Percentiles rank a stretch among this genome's conserved stretches.
phyloP scores from a whole-genome alignment of 2,329 filamentous ascomycete species.

The Xylaria sp. region DNA sequence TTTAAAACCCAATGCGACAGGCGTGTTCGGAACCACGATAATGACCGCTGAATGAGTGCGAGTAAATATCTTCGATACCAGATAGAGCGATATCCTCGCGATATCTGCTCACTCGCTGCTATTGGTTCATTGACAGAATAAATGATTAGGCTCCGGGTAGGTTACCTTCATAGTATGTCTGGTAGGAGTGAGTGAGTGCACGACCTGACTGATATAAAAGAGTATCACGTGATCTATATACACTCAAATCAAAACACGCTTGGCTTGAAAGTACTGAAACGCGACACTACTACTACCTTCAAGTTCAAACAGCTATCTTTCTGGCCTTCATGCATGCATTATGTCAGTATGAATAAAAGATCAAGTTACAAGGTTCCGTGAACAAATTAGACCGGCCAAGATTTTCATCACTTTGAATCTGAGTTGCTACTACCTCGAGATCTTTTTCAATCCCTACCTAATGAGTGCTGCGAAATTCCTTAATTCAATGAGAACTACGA shows the following conservation, averaged over 20 bases:
- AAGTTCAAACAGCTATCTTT: no score
- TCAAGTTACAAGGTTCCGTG: not conserved
- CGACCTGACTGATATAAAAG: not conserved
- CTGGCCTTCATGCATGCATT: no score
- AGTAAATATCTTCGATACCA: not conserved
- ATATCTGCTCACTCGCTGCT: not conserved
- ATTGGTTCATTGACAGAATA: not conserved
- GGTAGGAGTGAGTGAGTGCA: not conserved
- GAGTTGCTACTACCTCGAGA: not conserved
- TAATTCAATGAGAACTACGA: not conserved
- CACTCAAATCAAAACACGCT: conserved; percentile 6
- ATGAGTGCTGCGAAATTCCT: not conserved
- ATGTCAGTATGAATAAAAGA: not conserved
- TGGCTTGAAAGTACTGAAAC: not conserved
- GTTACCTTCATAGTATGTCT: not conserved
- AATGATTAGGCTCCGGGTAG: not conserved
- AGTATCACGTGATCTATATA: conserved; percentile 8
- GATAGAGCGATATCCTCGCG: not conserved
- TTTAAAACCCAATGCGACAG: not conserved
- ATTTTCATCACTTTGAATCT: not conserved
- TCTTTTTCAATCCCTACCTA: not conserved
- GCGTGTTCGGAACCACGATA: not conserved
- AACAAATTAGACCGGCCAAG: not conserved
- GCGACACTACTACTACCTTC: not conserved
- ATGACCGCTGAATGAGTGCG: not conserved